Evolutionary conservation across 805 yeast species (phyloP).

Genomic region (Candida yuanshanica): DNA sequence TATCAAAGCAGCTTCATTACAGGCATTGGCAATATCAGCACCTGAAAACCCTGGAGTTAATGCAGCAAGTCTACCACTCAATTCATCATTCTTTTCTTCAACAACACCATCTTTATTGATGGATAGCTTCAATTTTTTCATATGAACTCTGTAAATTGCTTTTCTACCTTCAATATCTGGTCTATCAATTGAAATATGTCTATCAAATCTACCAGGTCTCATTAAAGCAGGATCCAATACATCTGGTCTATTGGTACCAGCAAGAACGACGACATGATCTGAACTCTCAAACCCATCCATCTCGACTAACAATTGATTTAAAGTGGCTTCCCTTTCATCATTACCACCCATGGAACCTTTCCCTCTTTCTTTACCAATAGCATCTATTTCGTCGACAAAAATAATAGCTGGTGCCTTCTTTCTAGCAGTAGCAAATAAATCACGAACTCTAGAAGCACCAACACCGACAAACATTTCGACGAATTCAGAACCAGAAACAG

Average conservation of each 20-base stretch:
- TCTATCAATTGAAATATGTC: conserved; percentile 85
- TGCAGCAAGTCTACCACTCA: conserved; percentile 88
- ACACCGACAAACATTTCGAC: conserved; percentile 99
- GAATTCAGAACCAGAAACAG: conserved; percentile 96
- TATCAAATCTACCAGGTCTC: conserved; percentile 97
- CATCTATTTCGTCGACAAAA: conserved; percentile 98
- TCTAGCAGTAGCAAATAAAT: conserved; percentile 85
- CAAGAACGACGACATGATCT: conserved; percentile 93
- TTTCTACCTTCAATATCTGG: conserved; percentile 96
- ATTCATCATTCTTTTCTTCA: conserved; percentile 38
- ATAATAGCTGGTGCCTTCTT: conserved; percentile 92
- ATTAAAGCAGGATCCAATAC: conserved; percentile 86
- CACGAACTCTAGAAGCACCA: conserved; percentile 97
- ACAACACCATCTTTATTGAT: conserved; percentile 30
- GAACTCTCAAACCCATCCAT: conserved; percentile 95
- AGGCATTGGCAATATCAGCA: conserved; percentile 96
- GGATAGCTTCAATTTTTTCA: conserved; percentile 61
- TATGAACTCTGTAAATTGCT: conserved; percentile 84
- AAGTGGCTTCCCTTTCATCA: conserved; percentile 95
- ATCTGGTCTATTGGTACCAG: conserved; percentile 96
- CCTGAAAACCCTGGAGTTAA: conserved; percentile 98
- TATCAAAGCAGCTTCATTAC: conserved; percentile 95
- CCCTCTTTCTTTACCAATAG: conserved; percentile 93
- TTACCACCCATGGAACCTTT: conserved; percentile 71
- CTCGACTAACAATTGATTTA: conserved; percentile 92